Evolutionary conservation across 306 rosid genomes (phyloP), one percentile per base, ranked within the genome.

Genomic region (Lathyrus tuberosus): DNA sequence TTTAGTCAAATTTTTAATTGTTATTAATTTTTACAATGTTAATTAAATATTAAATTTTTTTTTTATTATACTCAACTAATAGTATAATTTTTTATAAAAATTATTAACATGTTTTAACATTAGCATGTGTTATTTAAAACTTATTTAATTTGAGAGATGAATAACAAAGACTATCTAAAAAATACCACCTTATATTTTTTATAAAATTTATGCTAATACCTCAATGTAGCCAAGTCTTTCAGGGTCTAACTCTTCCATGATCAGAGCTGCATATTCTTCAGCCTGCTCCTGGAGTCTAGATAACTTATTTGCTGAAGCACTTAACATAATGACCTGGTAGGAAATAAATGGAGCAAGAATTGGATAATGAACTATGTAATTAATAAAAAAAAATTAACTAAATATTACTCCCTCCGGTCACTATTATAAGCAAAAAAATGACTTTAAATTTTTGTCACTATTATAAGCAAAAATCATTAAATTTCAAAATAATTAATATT

Each of bases 241-340:
- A 5, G 99, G 99, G 83, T 94, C 99, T 70, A 94, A 79, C 78
- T 94, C 99, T 79, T 94, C 99, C 99, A 94, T 94, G 53, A 94
- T 94, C 4, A 94, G 77, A 71, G 99, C 97, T 67, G 99, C 99
- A 80, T 94, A 94, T 84, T 94, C 99, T 81, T 91, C 99, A n/a
- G 99, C 99, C 67, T 94, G 99, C 77, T 91, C 99, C 83, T 94
- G 89, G 83, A 94, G 75, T 84, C 97, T 89, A 28, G 92, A 86
- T 78, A 94, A 83, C 81, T 87, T 94, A 85, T 94, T 94, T 69
- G 99, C 97, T 15, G 91, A 91, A 47, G 99, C 99, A 65, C 99
- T 94, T 76, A 91, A 81, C 99, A 89, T 87, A 38, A 94, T 94
- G 42, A 94, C 91, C 99, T 94, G 77, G 14, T 24, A 77, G 72